A percentile compares a stretch with the other conserved stretches of the same genome.
phyloP scores from a whole-genome alignment of 192 early-diverging fungal genomes.

The Mortierella claussenii region DNA sequence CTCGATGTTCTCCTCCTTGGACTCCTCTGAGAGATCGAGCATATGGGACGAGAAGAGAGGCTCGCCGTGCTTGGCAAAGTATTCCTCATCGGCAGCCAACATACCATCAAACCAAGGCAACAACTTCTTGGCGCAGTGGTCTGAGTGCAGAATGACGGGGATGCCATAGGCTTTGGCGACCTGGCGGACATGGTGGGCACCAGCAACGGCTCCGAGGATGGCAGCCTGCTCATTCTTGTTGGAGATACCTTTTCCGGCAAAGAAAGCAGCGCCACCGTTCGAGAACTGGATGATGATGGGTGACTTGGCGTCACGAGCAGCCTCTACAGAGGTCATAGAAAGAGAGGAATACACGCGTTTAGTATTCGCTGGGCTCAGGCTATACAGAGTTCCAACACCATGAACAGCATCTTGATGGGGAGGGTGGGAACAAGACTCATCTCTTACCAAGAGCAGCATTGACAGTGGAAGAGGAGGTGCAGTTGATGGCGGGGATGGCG shows the following conservation, averaged over 20 bases:
- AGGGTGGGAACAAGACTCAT: neutral
- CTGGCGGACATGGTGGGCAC: conserved; percentile 84
- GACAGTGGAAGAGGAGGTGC: conserved; percentile 91
- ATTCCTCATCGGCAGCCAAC: conserved; percentile 93
- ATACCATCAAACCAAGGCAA: conserved; percentile 98
- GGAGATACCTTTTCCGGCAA: conserved; percentile 92
- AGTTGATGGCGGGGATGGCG: conserved; percentile 97
- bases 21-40: conserved; percentile 95
- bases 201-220: conserved; percentile 90
- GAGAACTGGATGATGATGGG: conserved; percentile 97
- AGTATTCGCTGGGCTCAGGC: too few species aligned
- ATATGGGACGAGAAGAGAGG: conserved; percentile 98
- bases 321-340: conserved; percentile 61
- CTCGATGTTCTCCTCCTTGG: conserved; percentile 94
- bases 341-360: neutral
- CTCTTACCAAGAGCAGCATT: conserved; percentile 81
- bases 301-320: conserved; percentile 91
- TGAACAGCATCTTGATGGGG: too few species aligned
- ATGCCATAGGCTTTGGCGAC: conserved; percentile 90
- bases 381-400: too few species aligned
- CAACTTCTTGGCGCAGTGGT: conserved; percentile 98
- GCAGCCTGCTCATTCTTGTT: conserved; percentile 92
- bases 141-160: conserved; percentile 85
- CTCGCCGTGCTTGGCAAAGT: conserved; percentile 93
- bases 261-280: conserved; percentile 91